Conservation (phyloP, 2,329 filamentous ascomycete species). For the Acrocalymma vagum region DNA sequence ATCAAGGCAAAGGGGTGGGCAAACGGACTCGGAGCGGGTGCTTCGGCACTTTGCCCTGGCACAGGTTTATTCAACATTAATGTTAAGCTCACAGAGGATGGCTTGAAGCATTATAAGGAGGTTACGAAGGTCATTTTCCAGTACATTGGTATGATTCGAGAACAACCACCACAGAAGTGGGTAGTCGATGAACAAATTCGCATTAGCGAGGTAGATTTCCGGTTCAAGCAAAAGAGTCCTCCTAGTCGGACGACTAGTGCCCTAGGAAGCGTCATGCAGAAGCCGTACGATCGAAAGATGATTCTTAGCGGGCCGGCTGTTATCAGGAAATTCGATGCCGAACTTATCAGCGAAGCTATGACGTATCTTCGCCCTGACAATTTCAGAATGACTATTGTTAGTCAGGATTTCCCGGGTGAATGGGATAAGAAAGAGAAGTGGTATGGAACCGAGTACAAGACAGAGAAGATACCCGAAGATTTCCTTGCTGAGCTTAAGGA, state of each 20-base stretch:
- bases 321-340: slow-evolving; percentile 80
- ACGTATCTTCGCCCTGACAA: slow-evolving; percentile 84
- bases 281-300: slow-evolving; percentile 84
- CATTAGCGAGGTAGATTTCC: slow-evolving; percentile 92
- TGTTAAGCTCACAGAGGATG: slow-evolving; percentile 84
- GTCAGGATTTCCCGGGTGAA: slow-evolving; percentile 81
- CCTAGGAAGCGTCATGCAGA: slow-evolving; percentile 89
- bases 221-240: slow-evolving; percentile 90
- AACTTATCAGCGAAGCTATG: slow-evolving; percentile 78
- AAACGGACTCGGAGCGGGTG: slow-evolving; percentile 81
- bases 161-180: slow-evolving; percentile 86
- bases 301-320: slow-evolving; percentile 82
- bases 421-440: slow-evolving; percentile 94
- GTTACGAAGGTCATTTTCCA: slow-evolving; percentile 87
- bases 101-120: slow-evolving; percentile 81
- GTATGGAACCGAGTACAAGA: slow-evolving; percentile 95
- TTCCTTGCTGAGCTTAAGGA: slow-evolving; percentile 75
- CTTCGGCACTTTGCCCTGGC: slow-evolving; percentile 79
- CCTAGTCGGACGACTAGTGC: slow-evolving; percentile 89
- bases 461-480: slow-evolving; percentile 79
- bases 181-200: slow-evolving; percentile 92
- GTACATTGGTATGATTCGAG: slow-evolving; percentile 86
- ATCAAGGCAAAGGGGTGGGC: slow-evolving; percentile 92
- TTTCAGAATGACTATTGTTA: slow-evolving; percentile 83
- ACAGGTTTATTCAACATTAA: slow-evolving; percentile 82